Conservation (phyloP, 306 rosid species). For the Medicago arabica region DNA sequence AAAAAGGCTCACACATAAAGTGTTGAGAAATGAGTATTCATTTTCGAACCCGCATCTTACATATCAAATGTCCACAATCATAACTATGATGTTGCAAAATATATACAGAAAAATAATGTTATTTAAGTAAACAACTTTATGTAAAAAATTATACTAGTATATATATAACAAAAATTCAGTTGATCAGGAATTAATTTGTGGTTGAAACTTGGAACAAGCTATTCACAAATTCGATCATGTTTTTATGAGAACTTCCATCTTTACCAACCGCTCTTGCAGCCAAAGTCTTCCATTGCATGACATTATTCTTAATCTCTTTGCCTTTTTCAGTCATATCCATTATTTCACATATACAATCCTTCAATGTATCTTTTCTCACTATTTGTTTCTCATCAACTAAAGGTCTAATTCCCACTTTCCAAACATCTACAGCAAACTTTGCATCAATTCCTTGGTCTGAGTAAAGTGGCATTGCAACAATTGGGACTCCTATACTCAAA, state of each 20-base stretch:
- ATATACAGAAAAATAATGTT: not conserved
- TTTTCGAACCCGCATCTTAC: too few relatives aligned
- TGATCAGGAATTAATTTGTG: not conserved
- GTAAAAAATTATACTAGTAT: too few relatives aligned
- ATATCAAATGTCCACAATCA: too few relatives aligned
- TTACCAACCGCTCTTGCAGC: conserved; percentile 16
- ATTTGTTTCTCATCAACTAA: conserved; percentile 11
- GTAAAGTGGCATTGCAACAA: conserved; percentile 17
- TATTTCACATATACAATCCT: conserved; percentile 12
- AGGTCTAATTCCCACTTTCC: conserved; percentile 3
- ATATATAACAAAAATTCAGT: not conserved
- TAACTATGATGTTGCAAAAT: not conserved
- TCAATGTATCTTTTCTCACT: conserved; percentile 14
- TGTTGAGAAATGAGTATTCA: too few relatives aligned
- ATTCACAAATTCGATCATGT: conserved; percentile 11
- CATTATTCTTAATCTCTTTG: conserved; percentile 25
- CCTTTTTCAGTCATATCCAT: conserved; percentile 19
- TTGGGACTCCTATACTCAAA: conserved; percentile 42
- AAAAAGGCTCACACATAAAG: too few relatives aligned
- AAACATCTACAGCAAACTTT: not conserved
- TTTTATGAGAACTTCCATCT: conserved; percentile 35
- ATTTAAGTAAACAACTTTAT: not conserved
- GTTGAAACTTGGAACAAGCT: not conserved
- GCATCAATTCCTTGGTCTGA: not conserved
- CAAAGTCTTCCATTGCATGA: conserved; percentile 14